Evolutionary conservation across 768 basidiomycete species (phyloP), one percentile per base, ranked within the genome.

Genomic region (Royoungia palumana): DNA sequence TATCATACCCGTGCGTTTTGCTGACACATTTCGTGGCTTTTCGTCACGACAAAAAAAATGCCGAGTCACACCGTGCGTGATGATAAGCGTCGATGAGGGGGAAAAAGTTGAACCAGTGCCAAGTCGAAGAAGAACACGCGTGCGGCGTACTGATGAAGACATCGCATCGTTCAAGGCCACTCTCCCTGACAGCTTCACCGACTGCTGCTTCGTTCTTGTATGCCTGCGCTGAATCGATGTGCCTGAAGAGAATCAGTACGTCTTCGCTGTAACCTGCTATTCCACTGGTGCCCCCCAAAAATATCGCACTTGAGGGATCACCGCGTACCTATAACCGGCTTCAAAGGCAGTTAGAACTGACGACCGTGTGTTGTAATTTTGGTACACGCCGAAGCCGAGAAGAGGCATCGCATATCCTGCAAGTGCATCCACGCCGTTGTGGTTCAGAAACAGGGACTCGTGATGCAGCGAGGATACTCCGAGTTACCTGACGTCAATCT

Each of bases 381-480:
- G 75, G 59, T 81, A 89, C 17, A 88, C 85, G 35, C 80, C 87
- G 47, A 88, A 81, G 12, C 87, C 87, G 3, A 89, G 70, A 6
- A 75, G 63, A 20, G 87, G 87, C 70, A 89, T 81, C 20, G 65
- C 48, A 62, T 79, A 64, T 14, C 85, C 86, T 75, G 49, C 41
- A 10, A n/a, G n/a, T 47, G 19, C 38, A 6, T 8, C 46, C 5
- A 8, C 34, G 25, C 19, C 32, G 14, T 1, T 28, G 32, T 16
- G 32, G 32, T 32, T 32, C 32, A 32, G 32, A 14, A 32, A 16
- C 14, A 32, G 32, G 32, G 14, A 32, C 14, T 16, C 32, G 32
- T 36, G 38, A 28, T 22, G 38, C 28, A 50, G 44, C 16, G 6
- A 32, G 32, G 32, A 16, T 53, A 54, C 54, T 37, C 37, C 50